Base-by-base conservation (phyloP, 2,329 filamentous ascomycete genomes). In the Rhexocercosporidium sp. region DNA sequence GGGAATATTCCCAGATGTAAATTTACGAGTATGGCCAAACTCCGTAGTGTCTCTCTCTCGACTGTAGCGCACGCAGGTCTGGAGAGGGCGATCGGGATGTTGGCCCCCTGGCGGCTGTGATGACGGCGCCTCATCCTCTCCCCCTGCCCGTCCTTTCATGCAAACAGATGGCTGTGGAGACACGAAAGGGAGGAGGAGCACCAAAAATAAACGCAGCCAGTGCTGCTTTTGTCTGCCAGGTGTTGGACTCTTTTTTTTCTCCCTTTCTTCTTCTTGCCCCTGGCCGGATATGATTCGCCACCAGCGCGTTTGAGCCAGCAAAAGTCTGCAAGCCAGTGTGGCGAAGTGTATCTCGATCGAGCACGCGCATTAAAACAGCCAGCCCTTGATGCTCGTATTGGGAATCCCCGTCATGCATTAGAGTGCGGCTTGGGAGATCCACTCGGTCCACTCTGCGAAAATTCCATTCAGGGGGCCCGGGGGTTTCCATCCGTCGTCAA, bases 131-230 rank as follows among this genome's bases (percentile, higher is more conserved):
- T 37, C 53, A 39, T 37, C n/a, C 18, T 37, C 12, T 56, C 20
- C 16, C 20, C 20, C 27, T 29, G 25, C 8, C 49, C 18, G 8
- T 16, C 25, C 49, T 27, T 57, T 39, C 54, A 57, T 57, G 54
- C 54, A 39, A 25, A 49, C n/a, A 20, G n/a, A 18, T 27, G 8
- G 34, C 22, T 46, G 49, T 62, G 59, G 59, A 62, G 44, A 27
- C 47, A 31, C 41, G 51, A 57, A 47, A 7, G 44, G 37, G 54
- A 62, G 39, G 34, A 47, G 16, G 20, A 34, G 3, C 20, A 6
- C 60, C 44, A 56, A 49, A 64, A 57, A 57, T 64, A 64, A 47
- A 34, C 39, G 25, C 16, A 6, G n/a, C 16, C 54, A 14, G 14
- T 34, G 54, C 54, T 39, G 54, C 54, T 57, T 57, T 57, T 34